Conservation (phyloP, 139 green algal genomes). For the Chlorella sp. region DNA sequence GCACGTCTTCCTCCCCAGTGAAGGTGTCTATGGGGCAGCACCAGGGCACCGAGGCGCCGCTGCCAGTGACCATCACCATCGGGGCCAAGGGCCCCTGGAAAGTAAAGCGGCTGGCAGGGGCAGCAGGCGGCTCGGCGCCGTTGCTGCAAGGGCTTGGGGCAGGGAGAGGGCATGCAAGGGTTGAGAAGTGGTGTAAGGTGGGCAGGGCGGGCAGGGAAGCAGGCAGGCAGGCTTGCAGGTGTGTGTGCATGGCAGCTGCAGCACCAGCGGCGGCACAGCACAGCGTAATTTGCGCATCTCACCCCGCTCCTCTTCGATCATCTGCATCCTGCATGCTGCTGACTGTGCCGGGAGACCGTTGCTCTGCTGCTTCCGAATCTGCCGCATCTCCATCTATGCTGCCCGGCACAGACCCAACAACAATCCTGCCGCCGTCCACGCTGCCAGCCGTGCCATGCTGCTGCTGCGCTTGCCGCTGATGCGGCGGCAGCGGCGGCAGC, state of each 20-base stretch:
- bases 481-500: neutral
- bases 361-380: neutral
- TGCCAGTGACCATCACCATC: conserved; percentile 10
- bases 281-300: neutral
- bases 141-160: neutral
- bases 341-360: neutral
- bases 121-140: neutral
- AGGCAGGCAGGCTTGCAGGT: neutral
- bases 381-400: neutral
- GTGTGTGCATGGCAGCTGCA: neutral
- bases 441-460: neutral
- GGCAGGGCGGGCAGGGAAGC: neutral
- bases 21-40: conserved; percentile 15
- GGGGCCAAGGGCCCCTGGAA: neutral
- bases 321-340: neutral
- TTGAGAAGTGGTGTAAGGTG: neutral
- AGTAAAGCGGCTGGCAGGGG: neutral
- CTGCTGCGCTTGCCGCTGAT: neutral
- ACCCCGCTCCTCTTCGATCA: neutral
- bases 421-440: neutral
- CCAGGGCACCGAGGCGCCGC: neutral
- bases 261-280: neutral
- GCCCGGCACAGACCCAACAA: neutral
- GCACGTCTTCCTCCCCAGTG: conserved; percentile 6
- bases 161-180: neutral